Percentiles rank a stretch among this genome's conserved stretches.
Conservation (phyloP, 495 filamentous ascomycete species). For the Tuber magnatum region DNA sequence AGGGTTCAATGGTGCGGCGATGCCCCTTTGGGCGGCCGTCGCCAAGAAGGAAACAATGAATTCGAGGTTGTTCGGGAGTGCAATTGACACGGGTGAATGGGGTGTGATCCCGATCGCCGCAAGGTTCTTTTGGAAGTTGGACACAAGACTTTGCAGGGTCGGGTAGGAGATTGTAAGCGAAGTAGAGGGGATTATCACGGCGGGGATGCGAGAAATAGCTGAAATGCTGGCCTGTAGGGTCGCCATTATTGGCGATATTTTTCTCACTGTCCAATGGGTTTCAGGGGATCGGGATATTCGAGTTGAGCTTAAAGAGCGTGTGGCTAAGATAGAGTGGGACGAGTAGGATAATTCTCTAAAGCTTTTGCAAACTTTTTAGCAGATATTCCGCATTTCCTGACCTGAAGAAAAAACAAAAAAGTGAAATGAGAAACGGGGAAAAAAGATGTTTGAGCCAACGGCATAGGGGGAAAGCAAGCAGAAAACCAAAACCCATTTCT, state of each 20-base stretch:
- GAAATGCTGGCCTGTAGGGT: conserved; percentile 47
- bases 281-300: background rate
- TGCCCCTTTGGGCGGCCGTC: conserved; percentile 64
- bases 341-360: background rate
- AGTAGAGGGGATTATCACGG: conserved; percentile 62
- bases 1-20: conserved; percentile 74
- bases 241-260: conserved; percentile 40
- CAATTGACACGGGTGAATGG: conserved; percentile 63
- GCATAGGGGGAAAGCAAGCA: background rate
- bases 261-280: background rate
- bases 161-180: conserved; percentile 57
- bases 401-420: conserved; percentile 10
- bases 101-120: conserved; percentile 60
- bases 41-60: conserved; percentile 78
- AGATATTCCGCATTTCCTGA: background rate
- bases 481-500: background rate
- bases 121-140: conserved; percentile 62
- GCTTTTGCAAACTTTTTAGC: no score
- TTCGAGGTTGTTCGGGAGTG: conserved; percentile 69
- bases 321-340: background rate
- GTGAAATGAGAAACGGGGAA: background rate
- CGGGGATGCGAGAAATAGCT: conserved; percentile 45
- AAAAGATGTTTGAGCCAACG: background rate
- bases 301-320: background rate
- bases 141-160: conserved; percentile 55